Base-by-base conservation (phyloP, 1,284 basidiomycete genomes). In the Grifola frondosa region DNA sequence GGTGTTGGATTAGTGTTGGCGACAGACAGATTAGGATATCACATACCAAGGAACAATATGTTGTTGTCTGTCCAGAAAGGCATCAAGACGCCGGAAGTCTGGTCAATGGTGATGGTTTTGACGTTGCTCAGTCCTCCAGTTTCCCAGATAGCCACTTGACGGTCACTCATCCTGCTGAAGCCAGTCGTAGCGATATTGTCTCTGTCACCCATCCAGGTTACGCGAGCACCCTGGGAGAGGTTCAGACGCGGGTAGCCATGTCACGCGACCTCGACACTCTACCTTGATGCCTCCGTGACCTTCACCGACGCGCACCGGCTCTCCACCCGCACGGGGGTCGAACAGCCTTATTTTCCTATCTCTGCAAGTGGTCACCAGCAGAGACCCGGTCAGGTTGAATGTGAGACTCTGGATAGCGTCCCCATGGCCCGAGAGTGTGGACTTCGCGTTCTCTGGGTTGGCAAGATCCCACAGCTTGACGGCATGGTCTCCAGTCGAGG, bases 1-100 rank as follows among this genome's bases (percentile, higher is more conserved):
- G 25, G 28, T 13, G 23, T 30, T 13, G 5, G 28, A 29, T 23
- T 13, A n/a, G 9, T 3, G 12, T 16, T 11, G 29, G 8, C 12
- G 12, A 26, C 4, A 5, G 17, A 25, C 10, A 30, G 22, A 16
- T n/a, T n/a, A 38, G 33, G 31, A 35, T 21, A 17, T 37, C 7
- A 66, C 75, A 25, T 48, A 84, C 83, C 93, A 48, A 98, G 78
- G 81, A 97, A 97, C 47, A 97, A 73, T 44, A 98, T 84, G 50
- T 91, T 87, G 68, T 96, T 97, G 56, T 97, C 94, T 35, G 81
- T 84, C 84, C 91, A 99, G 81, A 96, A 97, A 1, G 96, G 96
- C 92, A 98, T 97, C 40, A 97, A 68, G 29, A 97, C 91, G 37
- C 96, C 95, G 19, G 91, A 82, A 42, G 86, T 88, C 64, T 93